Conservation (phyloP, 805 yeast species). For the Wilhelminamyces savonicus region DNA sequence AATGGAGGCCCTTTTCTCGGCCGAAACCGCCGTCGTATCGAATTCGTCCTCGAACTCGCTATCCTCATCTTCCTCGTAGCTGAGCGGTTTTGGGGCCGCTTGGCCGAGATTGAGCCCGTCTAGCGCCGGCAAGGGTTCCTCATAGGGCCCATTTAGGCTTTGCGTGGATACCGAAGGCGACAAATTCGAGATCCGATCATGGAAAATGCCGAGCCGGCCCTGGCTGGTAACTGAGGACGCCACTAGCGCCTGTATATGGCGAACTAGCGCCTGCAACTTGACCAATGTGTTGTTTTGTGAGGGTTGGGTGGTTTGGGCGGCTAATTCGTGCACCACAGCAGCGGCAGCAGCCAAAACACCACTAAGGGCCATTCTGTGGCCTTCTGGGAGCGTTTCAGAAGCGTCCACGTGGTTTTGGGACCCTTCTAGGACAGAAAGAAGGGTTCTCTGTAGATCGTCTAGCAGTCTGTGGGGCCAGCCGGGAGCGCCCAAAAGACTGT, state of each 20-base stretch:
- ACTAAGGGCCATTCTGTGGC: conserved; percentile 6
- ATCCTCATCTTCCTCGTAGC: conserved; percentile 2
- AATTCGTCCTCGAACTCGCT: conserved; percentile 10
- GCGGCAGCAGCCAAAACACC: conserved; percentile 5
- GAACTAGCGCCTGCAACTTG: conserved; percentile 4
- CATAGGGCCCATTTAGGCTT: conserved; percentile 2
- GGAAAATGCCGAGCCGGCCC: conserved; percentile 4
- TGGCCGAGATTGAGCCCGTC: too few relatives aligned
- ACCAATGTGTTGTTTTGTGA: conserved; percentile 1
- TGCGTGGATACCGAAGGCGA: conserved; percentile 9
- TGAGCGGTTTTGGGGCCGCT: background rate
- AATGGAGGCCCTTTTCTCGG: too few relatives aligned
- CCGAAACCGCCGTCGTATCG: background rate
- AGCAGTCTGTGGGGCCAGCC: too few relatives aligned
- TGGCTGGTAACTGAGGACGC: background rate
- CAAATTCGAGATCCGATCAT: conserved; percentile 4
- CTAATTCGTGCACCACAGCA: conserved; percentile 6
- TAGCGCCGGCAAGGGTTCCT: too few relatives aligned
- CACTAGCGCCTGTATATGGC: conserved; percentile 1
- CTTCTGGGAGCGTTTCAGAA: background rate
- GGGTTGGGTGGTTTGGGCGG: conserved; percentile 6
- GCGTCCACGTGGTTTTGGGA: background rate
- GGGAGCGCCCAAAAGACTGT: too few relatives aligned
- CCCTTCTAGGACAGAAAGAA: background rate
- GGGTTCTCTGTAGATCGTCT: too few relatives aligned